Conservation (phyloP, 1,284 basidiomycete genomes). For the Lentinula novae-zelandiae region DNA sequence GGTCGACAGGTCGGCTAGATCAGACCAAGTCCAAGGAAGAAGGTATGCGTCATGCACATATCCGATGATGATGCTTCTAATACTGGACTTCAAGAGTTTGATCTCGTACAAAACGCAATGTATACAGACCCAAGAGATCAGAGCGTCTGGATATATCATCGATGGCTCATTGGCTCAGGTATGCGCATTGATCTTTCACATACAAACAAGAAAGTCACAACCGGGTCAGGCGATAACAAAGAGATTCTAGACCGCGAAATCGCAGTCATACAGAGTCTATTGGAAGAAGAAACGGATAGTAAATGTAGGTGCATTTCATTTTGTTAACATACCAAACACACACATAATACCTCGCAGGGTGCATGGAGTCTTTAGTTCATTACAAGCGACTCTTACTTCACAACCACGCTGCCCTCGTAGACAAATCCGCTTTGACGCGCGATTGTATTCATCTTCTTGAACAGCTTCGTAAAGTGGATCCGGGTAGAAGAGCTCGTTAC, state of each 20-base stretch:
- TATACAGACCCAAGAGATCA: constrained; percentile 97
- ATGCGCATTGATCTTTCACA: constrained; percentile 20
- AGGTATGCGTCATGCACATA: constrained; percentile 39
- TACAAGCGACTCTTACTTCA: constrained; percentile 63
- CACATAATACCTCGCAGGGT: constrained; percentile 55
- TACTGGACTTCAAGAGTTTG: constrained; percentile 64
- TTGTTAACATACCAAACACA: neutral
- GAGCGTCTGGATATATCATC: constrained; percentile 97
- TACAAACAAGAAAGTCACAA: constrained; percentile 2
- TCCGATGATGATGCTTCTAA: constrained; percentile 7
- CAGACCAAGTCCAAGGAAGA: constrained; percentile 54
- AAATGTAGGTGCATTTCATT: constrained; percentile 64
- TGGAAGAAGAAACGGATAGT: constrained; percentile 88
- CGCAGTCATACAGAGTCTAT: constrained; percentile 76
- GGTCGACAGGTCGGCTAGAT: constrained; percentile 55
- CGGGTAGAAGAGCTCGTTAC: constrained; percentile 57
- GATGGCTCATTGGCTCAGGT: constrained; percentile 88
- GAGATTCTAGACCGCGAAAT: constrained; percentile 77
- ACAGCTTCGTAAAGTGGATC: constrained; percentile 55
- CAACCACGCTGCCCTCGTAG: constrained; percentile 34
- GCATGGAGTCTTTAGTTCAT: constrained; percentile 86
- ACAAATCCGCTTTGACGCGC: constrained; percentile 34
- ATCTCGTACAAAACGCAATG: constrained; percentile 89
- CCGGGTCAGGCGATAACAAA: constrained; percentile 42
- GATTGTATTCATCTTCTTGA: constrained; percentile 52